Conservation (phyloP, 164 flowering plant genomes). For the Cinnamomum chago region DNA sequence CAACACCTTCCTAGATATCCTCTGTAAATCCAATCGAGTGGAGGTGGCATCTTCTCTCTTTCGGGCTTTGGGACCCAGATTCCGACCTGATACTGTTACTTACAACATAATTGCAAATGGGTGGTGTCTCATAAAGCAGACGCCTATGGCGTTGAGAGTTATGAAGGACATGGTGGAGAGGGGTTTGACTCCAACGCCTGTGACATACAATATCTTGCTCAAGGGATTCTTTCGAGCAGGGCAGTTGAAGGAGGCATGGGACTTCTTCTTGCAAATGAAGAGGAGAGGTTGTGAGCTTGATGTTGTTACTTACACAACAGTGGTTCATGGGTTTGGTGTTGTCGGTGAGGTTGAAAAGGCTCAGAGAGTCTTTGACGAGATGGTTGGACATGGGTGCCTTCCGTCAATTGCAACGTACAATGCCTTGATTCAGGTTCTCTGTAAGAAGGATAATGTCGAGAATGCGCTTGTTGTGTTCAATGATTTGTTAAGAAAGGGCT, state of each 20-base stretch:
- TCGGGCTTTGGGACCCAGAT: constrained; percentile 43
- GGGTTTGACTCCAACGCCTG: constrained; percentile 54
- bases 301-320: constrained; percentile 81
- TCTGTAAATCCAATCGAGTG: constrained; percentile 62
- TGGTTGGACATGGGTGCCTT: constrained; percentile 64
- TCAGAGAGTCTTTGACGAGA: constrained; percentile 52
- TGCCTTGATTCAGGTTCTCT: constrained; percentile 82
- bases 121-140: constrained; percentile 72
- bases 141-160: constrained; percentile 60
- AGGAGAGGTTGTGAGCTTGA: constrained; percentile 58
- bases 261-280: constrained; percentile 83
- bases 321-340: constrained; percentile 84
- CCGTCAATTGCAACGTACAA: constrained; percentile 84
- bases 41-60: constrained; percentile 71
- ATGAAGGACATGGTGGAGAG: constrained; percentile 84
- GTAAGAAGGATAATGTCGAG: constrained; percentile 77
- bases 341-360: constrained; percentile 69
- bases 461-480: constrained; percentile 65
- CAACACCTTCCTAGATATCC: constrained; percentile 64
- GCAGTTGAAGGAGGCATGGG: constrained; percentile 67
- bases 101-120: constrained; percentile 82
- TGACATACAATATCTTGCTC: constrained; percentile 66
- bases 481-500: constrained; percentile 74
- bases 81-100: constrained; percentile 62
- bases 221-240: constrained; percentile 81